phyloP scores from a whole-genome alignment of 352 stramenopile species.

The Phytophthora constricta region DNA sequence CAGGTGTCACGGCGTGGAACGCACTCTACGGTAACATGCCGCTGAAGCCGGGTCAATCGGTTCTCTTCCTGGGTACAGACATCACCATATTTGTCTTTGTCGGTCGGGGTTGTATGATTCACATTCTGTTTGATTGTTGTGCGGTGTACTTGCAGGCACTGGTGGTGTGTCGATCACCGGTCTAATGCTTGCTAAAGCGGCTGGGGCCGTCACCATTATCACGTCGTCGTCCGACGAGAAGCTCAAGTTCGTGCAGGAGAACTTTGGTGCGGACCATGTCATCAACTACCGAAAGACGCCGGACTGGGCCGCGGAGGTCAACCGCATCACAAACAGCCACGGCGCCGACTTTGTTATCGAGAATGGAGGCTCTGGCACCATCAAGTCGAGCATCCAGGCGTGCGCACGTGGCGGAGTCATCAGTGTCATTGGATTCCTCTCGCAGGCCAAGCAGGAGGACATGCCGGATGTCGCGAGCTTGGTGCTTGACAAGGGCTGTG shows the following conservation, averaged over 20 bases:
- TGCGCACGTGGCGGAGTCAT: conserved; percentile 8
- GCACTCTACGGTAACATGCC: conserved; percentile 12
- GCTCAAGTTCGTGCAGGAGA: conserved; percentile 5
- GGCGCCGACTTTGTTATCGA: conserved; percentile 21
- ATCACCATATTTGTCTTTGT: background rate
- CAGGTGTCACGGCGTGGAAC: conserved; percentile 18
- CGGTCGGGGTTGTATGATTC: background rate
- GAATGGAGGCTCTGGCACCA: conserved; percentile 23
- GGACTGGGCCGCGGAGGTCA: conserved; percentile 15
- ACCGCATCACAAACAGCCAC: conserved; percentile 11
- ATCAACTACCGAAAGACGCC: conserved; percentile 28
- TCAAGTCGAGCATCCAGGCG: conserved; percentile 20
- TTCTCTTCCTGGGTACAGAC: background rate
- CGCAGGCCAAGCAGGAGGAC: conserved; percentile 14
- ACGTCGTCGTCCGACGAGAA: conserved; percentile 20
- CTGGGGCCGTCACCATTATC: conserved; percentile 17
- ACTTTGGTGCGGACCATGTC: conserved; percentile 14
- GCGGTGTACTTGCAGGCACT: conserved; percentile 8
- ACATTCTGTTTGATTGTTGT: background rate
- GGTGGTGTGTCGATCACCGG: conserved; percentile 25
- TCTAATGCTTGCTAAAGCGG: conserved; percentile 17
- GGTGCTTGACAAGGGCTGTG: conserved; percentile 7
- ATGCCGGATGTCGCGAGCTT: conserved; percentile 17
- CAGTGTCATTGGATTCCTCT: conserved; percentile 20
- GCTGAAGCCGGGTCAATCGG: conserved; percentile 15